These are phyloP conservation scores for Russula brevipes DNA, from an alignment of 768 basidiomycete species.

Conservation along the genomic window DNA sequence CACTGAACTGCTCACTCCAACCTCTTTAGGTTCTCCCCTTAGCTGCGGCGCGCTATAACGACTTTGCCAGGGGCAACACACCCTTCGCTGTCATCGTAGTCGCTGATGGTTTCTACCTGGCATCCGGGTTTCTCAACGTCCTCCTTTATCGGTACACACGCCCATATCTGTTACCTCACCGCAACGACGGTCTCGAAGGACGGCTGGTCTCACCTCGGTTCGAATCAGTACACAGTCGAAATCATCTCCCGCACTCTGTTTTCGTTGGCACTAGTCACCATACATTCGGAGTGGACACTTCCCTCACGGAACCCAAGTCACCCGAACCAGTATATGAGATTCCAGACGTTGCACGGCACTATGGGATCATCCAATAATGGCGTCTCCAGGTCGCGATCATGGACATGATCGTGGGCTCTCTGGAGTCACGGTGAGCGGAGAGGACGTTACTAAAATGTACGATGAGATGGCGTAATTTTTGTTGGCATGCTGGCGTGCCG, in stretches of 20 bases:
- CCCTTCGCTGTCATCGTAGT: constrained; percentile 39
- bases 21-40: constrained; percentile 37
- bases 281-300: background rate
- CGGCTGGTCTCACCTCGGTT: background rate
- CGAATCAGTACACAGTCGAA: background rate
- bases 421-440: background rate
- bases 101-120: constrained; percentile 38
- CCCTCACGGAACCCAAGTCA: background rate
- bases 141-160: constrained; percentile 38
- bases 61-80: constrained; percentile 31
- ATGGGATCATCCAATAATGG: background rate
- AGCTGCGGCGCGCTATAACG: constrained; percentile 37
- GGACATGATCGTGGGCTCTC: background rate
- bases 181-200: background rate
- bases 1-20: background rate
- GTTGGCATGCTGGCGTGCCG: background rate
- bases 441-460: background rate
- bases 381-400: background rate
- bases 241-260: background rate
- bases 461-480: background rate
- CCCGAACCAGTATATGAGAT: background rate
- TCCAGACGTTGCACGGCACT: background rate
- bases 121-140: constrained; percentile 44
- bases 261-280: background rate
- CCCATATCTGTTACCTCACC: constrained; percentile 37